Evolutionary conservation across 768 basidiomycete genomes (phyloP), one percentile per base, ranked within the genome.

Genomic region (Russula ochroleuca): DNA sequence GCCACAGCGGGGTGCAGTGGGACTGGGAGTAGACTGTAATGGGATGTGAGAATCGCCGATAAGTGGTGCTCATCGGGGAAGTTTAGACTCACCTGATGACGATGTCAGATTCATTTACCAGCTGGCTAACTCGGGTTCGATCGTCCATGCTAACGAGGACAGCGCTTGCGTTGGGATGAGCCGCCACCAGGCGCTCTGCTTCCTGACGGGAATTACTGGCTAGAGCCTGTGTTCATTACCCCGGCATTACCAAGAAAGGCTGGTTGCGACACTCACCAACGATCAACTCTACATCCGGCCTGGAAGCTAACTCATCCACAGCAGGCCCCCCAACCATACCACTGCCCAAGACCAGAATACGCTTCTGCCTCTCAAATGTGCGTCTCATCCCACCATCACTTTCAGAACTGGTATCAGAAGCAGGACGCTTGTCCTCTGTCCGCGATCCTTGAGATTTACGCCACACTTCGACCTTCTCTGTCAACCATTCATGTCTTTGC

Each of bases 321-420:
- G 91, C 90, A 17, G 95, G 95, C 2, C 87, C 88, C 5, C 94
- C 92, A 21, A 98, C 95, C 86, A 97, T 93, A n/a, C 95, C 95
- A 59, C 90, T 93, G 9, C 95, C 95, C 2, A 98, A 80, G 70
- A 97, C 78, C 38, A 98, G 73, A 0, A 94, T 81, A 69, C 80
- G 83, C 77, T 87, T 87, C 75, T 83, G 85, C 68, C 62, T 75
- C 58, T 54, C 33, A 2, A 56, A 53, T 15, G 40, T 37, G 21
- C 15, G 35, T 40, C 33, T 53, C 17, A 15, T 23, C 31, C 14
- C 37, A 8, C n/a, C 59, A 13, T 31, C 59, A 35, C 43, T 49
- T 11, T 21, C 38, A 10, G 38, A 25, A 38, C 23, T 38, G 33
- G 4, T 31, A 14, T 52, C 63, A 64, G 56, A 47, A 45, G 43